A percentile compares a stretch with the other conserved stretches of the same genome.
Evolutionary conservation across 129 eudicot species (phyloP).

Genomic region (Scalesia atractyloides): DNA sequence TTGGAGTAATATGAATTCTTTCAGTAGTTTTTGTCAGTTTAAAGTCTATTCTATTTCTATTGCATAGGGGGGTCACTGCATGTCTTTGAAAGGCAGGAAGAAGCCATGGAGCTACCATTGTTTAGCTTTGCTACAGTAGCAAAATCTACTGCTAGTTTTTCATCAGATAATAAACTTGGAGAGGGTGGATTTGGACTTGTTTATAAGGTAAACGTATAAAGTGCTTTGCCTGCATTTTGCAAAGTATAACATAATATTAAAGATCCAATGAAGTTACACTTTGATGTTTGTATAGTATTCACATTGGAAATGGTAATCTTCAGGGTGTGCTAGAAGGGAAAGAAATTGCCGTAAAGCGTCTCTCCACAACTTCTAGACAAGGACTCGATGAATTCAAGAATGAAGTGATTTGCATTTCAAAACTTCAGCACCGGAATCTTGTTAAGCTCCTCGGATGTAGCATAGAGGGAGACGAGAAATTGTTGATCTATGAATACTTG

Average conservation of each 20-base stretch:
- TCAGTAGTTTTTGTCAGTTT: not conserved
- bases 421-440: constrained; percentile 15
- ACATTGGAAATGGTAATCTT: not conserved
- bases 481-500: constrained; percentile 12
- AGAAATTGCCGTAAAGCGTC: constrained; percentile 16
- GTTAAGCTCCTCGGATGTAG: constrained; percentile 17
- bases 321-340: constrained; percentile 10
- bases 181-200: constrained; percentile 45
- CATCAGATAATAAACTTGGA: constrained; percentile 31
- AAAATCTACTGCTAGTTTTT: constrained; percentile 20
- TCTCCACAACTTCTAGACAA: constrained; percentile 13
- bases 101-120: constrained; percentile 32
- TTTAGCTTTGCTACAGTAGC: constrained; percentile 32
- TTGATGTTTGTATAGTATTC: not conserved
- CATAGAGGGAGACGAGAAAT: constrained; percentile 9
- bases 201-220: constrained; percentile 31
- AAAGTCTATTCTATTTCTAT: not conserved
- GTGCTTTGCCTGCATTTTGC: not conserved
- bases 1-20: not conserved
- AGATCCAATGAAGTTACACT: not conserved
- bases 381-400: constrained; percentile 7
- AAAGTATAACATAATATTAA: not conserved
- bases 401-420: constrained; percentile 16
- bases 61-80: not conserved
- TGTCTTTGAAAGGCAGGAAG: constrained; percentile 4